Conservation (phyloP, 805 yeast genomes). For the Pichia cabralensis region DNA sequence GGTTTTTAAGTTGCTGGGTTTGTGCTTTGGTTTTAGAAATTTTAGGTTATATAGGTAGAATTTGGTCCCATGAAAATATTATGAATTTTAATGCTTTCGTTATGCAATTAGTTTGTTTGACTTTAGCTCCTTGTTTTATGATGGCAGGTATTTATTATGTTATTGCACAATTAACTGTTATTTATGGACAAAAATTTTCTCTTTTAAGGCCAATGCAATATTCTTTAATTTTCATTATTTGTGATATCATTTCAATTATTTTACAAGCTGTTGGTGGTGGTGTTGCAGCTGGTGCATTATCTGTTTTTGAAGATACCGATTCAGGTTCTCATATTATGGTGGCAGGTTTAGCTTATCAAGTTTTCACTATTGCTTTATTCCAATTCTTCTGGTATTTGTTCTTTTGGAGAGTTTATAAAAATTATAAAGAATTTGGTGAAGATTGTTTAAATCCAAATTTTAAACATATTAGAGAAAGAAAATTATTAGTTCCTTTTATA, state of each 20-base stretch:
- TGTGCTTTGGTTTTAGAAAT: slow-evolving; percentile 52
- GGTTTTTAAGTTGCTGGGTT: slow-evolving; percentile 52
- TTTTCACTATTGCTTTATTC: slow-evolving; percentile 56
- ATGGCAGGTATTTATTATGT: slow-evolving; percentile 78
- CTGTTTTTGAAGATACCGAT: slow-evolving; percentile 21
- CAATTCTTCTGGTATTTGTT: slow-evolving; percentile 40
- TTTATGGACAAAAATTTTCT: slow-evolving; percentile 50
- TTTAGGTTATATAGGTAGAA: slow-evolving; percentile 58
- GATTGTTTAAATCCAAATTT: slow-evolving; percentile 29
- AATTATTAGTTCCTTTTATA: slow-evolving; percentile 34
- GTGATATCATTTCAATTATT: slow-evolving; percentile 55
- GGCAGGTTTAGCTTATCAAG: slow-evolving; percentile 73
- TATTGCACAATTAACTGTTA: slow-evolving; percentile 54
- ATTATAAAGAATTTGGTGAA: slow-evolving; percentile 19
- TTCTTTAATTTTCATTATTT: slow-evolving; percentile 52
- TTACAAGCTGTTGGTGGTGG: slow-evolving; percentile 78
- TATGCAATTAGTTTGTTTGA: slow-evolving; percentile 57
- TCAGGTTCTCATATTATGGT: slow-evolving; percentile 62
- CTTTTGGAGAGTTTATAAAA: slow-evolving; percentile 29
- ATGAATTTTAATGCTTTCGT: slow-evolving; percentile 34
- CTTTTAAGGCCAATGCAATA: slow-evolving; percentile 46
- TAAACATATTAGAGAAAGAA: slow-evolving; percentile 26
- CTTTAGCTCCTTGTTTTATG: slow-evolving; percentile 73
- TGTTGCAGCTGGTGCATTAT: slow-evolving; percentile 41
- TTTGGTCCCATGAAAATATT: slow-evolving; percentile 32